Conservation (phyloP, 345 rosid genomes). For the Conringia planisiliqua region DNA sequence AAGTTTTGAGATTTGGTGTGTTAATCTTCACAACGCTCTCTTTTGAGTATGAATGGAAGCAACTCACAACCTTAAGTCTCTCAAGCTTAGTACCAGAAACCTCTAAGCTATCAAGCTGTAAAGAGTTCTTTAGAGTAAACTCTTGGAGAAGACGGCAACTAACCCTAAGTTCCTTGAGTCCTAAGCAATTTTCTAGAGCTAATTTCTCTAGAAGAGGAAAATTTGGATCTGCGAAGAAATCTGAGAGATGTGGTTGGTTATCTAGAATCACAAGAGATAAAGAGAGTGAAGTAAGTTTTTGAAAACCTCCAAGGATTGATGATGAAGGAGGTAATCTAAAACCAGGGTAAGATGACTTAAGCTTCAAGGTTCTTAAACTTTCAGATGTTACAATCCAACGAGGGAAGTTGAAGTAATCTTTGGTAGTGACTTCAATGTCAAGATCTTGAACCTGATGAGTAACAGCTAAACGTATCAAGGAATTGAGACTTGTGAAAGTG, state of each 20-base stretch:
- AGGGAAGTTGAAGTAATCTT: constrained; percentile 76
- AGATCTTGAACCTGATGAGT: constrained; percentile 62
- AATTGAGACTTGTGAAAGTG: constrained; percentile 59
- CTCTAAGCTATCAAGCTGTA: constrained; percentile 49
- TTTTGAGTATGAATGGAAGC: constrained; percentile 47
- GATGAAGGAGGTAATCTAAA: constrained; percentile 68
- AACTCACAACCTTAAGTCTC: constrained; percentile 48
- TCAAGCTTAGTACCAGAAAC: constrained; percentile 42
- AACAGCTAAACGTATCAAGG: constrained; percentile 68
- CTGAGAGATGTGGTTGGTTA: constrained; percentile 49
- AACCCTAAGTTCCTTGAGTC: constrained; percentile 56
- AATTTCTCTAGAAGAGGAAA: constrained; percentile 61
- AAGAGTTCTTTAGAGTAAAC: constrained; percentile 50
- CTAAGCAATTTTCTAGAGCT: constrained; percentile 48
- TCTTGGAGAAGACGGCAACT: constrained; percentile 53
- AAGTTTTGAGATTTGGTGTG: constrained; percentile 40
- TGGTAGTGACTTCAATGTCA: constrained; percentile 71
- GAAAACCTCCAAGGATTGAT: constrained; percentile 52
- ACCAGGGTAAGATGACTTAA: constrained; percentile 62
- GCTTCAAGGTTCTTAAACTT: constrained; percentile 44
- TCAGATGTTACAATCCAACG: constrained; percentile 55
- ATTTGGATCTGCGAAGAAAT: constrained; percentile 61
- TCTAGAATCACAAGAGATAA: constrained; percentile 50
- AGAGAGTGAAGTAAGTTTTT: constrained; percentile 46
- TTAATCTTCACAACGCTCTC: constrained; percentile 48